phyloP scores from a whole-genome alignment of 306 rosid species.

The Corylus avellana region DNA sequence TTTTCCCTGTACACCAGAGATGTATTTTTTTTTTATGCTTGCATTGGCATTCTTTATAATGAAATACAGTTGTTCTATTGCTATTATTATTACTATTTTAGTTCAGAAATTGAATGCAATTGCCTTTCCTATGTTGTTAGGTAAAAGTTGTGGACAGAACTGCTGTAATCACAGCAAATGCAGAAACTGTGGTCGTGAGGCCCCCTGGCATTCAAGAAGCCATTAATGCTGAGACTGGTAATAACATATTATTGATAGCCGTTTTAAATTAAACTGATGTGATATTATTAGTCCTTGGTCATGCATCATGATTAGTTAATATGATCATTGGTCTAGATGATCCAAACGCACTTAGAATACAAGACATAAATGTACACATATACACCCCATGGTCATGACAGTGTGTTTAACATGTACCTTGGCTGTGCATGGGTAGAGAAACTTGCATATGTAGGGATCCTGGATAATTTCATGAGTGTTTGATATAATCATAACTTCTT shows the following conservation, averaged over 20 bases:
- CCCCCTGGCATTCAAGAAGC: slow-evolving; percentile 84
- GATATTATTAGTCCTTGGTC: not conserved
- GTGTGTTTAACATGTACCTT: not conserved
- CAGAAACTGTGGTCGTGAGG: slow-evolving; percentile 82
- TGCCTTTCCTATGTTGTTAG: slow-evolving; percentile 41
- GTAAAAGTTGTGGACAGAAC: slow-evolving; percentile 82
- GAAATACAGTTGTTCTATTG: too few relatives aligned
- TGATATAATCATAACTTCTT: not conserved
- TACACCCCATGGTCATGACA: not conserved
- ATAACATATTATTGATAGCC: not conserved
- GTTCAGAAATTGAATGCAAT: slow-evolving; percentile 13
- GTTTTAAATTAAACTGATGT: not conserved
- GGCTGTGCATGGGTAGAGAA: not conserved
- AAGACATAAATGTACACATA: not conserved
- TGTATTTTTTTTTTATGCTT: too few relatives aligned
- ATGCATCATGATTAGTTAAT: not conserved
- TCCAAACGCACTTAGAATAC: not conserved
- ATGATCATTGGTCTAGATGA: not conserved
- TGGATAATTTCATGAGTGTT: not conserved
- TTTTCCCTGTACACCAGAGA: not conserved
- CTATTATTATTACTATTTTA: not conserved
- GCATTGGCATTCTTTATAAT: too few relatives aligned
- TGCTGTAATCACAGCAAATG: slow-evolving; percentile 66
- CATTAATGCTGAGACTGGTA: slow-evolving; percentile 75
- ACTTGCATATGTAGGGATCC: not conserved